Conservation (phyloP, 163 green algal genomes). For the Chlamydomonas reinhardtii region DNA sequence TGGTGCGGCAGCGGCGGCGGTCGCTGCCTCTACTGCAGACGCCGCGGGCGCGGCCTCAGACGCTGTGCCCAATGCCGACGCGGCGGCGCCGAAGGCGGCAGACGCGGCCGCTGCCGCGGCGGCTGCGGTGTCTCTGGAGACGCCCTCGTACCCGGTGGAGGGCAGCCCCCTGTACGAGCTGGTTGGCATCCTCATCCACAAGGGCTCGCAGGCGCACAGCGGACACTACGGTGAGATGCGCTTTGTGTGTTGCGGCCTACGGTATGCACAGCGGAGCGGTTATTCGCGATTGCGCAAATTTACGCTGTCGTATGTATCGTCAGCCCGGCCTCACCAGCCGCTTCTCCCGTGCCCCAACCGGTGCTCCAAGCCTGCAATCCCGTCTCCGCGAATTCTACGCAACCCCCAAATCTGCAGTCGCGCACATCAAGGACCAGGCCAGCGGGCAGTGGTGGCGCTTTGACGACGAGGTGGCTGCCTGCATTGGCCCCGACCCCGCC, state of each 20-base stretch:
- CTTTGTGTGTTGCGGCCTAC: too few relatives aligned
- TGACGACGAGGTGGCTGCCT: slow-evolving; percentile 82
- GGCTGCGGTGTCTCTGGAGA: slow-evolving; percentile 61
- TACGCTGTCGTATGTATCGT: too few relatives aligned
- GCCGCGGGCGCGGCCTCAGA: not conserved
- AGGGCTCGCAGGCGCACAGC: slow-evolving; percentile 77
- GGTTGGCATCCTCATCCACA: slow-evolving; percentile 87
- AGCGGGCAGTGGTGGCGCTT: slow-evolving; percentile 85
- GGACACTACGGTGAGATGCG: slow-evolving; percentile 79
- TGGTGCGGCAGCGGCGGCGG: too few relatives aligned
- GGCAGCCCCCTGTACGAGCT: slow-evolving; percentile 77
- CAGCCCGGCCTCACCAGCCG: not conserved
- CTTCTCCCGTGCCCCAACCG: too few relatives aligned
- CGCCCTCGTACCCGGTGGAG: not conserved
- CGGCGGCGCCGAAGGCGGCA: not conserved
- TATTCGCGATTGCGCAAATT: too few relatives aligned
- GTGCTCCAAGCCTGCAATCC: too few relatives aligned
- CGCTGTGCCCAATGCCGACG: not conserved
- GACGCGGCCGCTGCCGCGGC: not conserved
- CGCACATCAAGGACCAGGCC: slow-evolving; percentile 75
- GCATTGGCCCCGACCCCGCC: slow-evolving; percentile 68
- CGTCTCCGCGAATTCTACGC: too few relatives aligned
- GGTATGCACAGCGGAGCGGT: too few relatives aligned
- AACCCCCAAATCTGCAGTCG: slow-evolving; percentile 63
- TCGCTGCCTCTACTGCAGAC: not conserved